These are phyloP conservation scores for Colletotrichum tropicicola DNA, from an alignment of 2,329 filamentous ascomycete species.

Conservation along the genomic window DNA sequence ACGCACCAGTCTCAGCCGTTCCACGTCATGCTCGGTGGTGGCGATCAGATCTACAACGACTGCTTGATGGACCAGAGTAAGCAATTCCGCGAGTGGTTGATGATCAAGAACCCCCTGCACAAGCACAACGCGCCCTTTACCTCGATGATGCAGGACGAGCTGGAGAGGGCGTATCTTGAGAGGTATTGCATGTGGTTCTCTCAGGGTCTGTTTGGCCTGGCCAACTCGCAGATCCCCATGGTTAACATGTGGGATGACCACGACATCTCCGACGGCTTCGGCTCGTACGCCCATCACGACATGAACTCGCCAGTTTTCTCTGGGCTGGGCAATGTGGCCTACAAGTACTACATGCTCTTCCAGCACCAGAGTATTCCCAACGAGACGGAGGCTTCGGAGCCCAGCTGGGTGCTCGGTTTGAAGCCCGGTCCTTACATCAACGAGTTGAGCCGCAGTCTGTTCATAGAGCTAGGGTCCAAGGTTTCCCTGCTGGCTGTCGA, in stretches of 20 bases:
- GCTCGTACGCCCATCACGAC: constrained; percentile 90
- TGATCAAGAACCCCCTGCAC: constrained; percentile 79
- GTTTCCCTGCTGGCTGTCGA: constrained; percentile 88
- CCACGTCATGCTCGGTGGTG: constrained; percentile 97
- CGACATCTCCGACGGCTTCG: constrained; percentile 90
- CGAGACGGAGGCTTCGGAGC: constrained; percentile 85
- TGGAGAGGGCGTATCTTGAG: constrained; percentile 89
- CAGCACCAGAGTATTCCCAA: constrained; percentile 89
- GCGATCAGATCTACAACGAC: constrained; percentile 98
- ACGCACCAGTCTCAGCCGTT: constrained; percentile 91
- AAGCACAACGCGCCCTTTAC: constrained; percentile 85
- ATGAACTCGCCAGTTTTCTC: constrained; percentile 92
- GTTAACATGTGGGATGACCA: constrained; percentile 98
- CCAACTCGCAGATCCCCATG: constrained; percentile 95
- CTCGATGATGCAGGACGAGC: constrained; percentile 83
- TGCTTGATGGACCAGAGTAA: constrained; percentile 77
- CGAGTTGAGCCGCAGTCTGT: constrained; percentile 84
- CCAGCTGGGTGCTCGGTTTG: constrained; percentile 88
- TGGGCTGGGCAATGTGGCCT: constrained; percentile 88
- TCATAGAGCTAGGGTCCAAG: constrained; percentile 82
- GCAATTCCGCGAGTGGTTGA: constrained; percentile 85
- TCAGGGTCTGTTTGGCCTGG: constrained; percentile 91
- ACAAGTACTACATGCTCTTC: constrained; percentile 99
- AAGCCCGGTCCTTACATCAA: constrained; percentile 89
- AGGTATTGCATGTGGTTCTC: constrained; percentile 96